Evolutionary conservation across 2,329 filamentous ascomycete species (phyloP).

Genomic region (Verticillium nubilum): DNA sequence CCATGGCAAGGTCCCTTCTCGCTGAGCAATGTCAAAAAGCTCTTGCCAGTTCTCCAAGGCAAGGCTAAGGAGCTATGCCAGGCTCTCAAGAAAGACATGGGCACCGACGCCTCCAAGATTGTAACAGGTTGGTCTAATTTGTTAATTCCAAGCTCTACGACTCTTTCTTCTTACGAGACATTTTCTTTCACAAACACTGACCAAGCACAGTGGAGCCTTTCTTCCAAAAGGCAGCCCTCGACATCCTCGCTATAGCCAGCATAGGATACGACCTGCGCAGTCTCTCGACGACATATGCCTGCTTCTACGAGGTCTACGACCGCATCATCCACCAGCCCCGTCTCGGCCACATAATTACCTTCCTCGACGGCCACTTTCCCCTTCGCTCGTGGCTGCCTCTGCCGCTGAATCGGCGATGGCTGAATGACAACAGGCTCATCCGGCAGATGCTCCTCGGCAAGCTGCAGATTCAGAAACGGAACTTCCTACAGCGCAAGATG

Average conservation of each 20-base stretch:
- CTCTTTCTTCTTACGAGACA: too few species aligned
- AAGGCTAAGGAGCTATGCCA: constrained; percentile 23
- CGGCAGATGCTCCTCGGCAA: constrained; percentile 25
- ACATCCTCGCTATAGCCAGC: constrained; percentile 25
- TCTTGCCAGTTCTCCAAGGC: constrained; percentile 28
- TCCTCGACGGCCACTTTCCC: constrained; percentile 24
- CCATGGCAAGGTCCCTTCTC: constrained; percentile 26
- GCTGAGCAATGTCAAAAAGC: constrained; percentile 26
- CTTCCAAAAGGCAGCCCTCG: constrained; percentile 25
- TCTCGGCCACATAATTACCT: constrained; percentile 20
- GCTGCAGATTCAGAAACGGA: constrained; percentile 20
- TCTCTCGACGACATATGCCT: constrained; percentile 12
- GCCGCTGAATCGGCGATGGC: constrained; percentile 30
- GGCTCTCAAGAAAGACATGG: constrained; percentile 22
- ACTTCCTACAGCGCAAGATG: constrained; percentile 14
- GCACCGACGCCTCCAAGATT: constrained; percentile 10
- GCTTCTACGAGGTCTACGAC: constrained; percentile 24
- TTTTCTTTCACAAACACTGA: too few species aligned
- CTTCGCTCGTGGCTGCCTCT: constrained; percentile 29
- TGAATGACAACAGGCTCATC: constrained; percentile 25
- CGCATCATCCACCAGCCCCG: constrained; percentile 22
- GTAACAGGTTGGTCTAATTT: constrained; percentile 17
- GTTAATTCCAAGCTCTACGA: too few species aligned
- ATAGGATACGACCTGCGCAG: constrained; percentile 27
- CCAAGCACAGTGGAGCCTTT: constrained; percentile 19